Evolutionary conservation across 2,329 filamentous ascomycete species (phyloP).

Genomic region (Pseudogymnoascus sp.): DNA sequence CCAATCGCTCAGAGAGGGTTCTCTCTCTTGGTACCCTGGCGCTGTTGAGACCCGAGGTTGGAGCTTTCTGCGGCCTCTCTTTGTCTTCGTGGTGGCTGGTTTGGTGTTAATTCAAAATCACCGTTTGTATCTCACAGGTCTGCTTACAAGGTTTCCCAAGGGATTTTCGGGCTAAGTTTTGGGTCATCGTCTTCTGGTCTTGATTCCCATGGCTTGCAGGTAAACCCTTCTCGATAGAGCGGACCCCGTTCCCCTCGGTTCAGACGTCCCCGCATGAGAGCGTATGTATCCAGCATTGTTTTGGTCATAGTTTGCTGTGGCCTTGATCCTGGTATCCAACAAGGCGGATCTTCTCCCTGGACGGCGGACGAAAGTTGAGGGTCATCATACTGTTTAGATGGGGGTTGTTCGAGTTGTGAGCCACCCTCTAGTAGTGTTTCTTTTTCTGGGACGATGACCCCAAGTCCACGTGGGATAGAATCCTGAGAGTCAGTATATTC

Average conservation of each 20-base stretch:
- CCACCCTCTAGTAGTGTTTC: background rate
- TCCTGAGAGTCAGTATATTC: background rate
- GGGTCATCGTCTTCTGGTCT: background rate
- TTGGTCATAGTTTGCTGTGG: background rate
- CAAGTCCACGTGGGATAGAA: background rate
- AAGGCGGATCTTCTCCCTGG: background rate
- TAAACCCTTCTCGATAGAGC: background rate
- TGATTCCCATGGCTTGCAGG: background rate
- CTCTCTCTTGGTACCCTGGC: background rate
- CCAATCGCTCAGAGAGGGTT: background rate
- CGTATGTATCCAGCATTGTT: background rate
- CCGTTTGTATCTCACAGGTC: background rate
- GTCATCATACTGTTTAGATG: background rate
- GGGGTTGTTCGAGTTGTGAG: background rate
- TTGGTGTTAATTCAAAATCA: background rate
- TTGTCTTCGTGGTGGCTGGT: background rate
- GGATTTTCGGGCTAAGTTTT: background rate
- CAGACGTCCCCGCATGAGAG: background rate
- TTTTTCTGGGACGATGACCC: background rate
- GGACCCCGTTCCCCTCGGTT: background rate
- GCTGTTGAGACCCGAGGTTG: background rate
- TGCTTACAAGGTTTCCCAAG: background rate
- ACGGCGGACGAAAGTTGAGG: background rate
- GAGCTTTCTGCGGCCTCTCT: background rate
- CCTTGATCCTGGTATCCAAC: background rate